Percentiles rank a stretch among this genome's conserved stretches.
These are phyloP conservation scores for Cryptococcus sp. DNA, from an alignment of 1,284 basidiomycete species.

Conservation along the genomic window DNA sequence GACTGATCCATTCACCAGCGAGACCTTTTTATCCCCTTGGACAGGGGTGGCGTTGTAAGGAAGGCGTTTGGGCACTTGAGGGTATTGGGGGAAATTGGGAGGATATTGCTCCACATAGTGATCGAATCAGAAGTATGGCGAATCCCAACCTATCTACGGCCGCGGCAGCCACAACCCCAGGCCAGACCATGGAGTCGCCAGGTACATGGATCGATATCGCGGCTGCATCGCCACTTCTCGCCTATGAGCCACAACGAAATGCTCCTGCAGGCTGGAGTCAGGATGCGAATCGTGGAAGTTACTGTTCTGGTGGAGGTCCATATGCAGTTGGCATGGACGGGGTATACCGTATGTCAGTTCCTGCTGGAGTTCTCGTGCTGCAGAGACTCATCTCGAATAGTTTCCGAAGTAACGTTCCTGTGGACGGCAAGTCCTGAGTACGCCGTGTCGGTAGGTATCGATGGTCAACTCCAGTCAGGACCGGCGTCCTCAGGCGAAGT, in stretches of 20 bases:
- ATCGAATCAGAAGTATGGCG: no score
- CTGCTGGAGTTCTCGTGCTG: neutral
- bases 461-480: slow-evolving; percentile 14
- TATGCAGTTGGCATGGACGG: slow-evolving; percentile 16
- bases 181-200: neutral
- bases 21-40: no score
- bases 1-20: no score
- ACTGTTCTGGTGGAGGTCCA: slow-evolving; percentile 6
- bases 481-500: slow-evolving; percentile 5
- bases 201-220: neutral
- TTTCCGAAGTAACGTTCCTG: slow-evolving; percentile 11
- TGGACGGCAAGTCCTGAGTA: slow-evolving; percentile 5
- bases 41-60: no score
- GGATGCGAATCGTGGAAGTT: slow-evolving; percentile 3
- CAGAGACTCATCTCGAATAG: slow-evolving; percentile 8
- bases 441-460: slow-evolving; percentile 14
- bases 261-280: slow-evolving; percentile 17
- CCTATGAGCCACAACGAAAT: slow-evolving; percentile 14
- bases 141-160: no score
- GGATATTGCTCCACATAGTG: no score
- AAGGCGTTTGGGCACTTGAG: no score
- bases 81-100: no score
- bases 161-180: no score
- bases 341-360: slow-evolving; percentile 16
- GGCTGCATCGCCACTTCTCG: slow-evolving; percentile 20